phyloP scores from a whole-genome alignment of 768 basidiomycete genomes.

The Dacryopinax spathularia region DNA sequence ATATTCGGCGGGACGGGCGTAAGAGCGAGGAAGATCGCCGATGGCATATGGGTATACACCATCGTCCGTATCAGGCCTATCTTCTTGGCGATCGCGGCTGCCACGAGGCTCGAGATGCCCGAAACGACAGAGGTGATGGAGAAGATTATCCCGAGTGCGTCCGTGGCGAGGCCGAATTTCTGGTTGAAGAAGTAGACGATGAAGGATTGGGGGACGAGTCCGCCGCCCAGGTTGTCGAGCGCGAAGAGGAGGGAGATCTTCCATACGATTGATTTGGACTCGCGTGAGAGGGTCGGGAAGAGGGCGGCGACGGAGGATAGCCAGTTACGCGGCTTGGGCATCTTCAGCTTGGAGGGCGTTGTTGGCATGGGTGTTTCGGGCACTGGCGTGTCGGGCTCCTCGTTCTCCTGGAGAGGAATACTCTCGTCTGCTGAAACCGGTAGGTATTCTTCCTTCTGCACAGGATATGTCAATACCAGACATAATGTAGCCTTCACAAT shows the following conservation, averaged over 20 bases:
- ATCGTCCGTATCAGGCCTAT: conserved; percentile 11
- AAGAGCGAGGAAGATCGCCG: conserved; percentile 15
- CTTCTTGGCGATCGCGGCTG: conserved; percentile 16
- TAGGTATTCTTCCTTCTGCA: conserved; percentile 4
- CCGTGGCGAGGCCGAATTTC: conserved; percentile 12
- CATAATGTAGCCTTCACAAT: neutral
- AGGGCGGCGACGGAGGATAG: neutral
- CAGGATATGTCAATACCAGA: neutral
- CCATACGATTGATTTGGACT: conserved; percentile 15
- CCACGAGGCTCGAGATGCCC: conserved; percentile 16
- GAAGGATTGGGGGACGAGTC: conserved; percentile 15
- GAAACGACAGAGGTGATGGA: conserved; percentile 17
- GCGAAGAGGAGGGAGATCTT: conserved; percentile 16
- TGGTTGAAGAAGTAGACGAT: conserved; percentile 16
- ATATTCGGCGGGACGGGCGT: conserved; percentile 14
- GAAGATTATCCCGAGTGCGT: conserved; percentile 15
- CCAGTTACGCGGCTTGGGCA: neutral
- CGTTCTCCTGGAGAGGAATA: neutral
- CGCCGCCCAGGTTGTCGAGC: conserved; percentile 17
- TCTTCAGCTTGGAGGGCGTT: neutral
- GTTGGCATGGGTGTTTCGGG: neutral
- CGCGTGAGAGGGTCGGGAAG: conserved; percentile 11
- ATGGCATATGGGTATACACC: conserved; percentile 15
- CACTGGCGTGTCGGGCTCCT: neutral
- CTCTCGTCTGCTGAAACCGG: neutral